phyloP scores from a whole-genome alignment of 257 asterid species.

The Gardenia jasminoides region DNA sequence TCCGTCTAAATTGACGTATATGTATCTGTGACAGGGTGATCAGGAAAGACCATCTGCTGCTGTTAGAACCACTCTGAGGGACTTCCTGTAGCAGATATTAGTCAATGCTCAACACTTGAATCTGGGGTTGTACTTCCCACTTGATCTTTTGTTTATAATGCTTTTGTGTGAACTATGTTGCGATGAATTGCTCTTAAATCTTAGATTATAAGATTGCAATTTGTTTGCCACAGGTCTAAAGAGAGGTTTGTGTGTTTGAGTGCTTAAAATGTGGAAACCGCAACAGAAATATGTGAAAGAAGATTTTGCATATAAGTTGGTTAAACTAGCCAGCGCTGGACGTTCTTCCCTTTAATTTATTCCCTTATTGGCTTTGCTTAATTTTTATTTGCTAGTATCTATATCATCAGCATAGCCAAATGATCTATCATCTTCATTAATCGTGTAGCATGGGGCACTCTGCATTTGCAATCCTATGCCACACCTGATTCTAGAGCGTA shows the following conservation, averaged over 20 bases:
- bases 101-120: not conserved
- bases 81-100: conserved; percentile 33
- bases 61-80: conserved; percentile 47
- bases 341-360: not conserved
- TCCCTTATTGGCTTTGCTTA: not conserved
- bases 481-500: not conserved
- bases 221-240: conserved; percentile 5
- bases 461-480: not conserved
- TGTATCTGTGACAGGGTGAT: conserved; percentile 3
- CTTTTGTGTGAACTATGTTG: not conserved
- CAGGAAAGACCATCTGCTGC: conserved; percentile 36
- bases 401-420: not conserved
- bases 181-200: not conserved
- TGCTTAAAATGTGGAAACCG: not conserved
- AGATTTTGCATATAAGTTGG: not conserved
- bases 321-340: not conserved
- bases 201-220: not conserved
- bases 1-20: not conserved
- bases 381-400: not conserved
- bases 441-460: not conserved
- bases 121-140: not conserved
- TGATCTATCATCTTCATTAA: not conserved
- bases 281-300: not conserved
- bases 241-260: not conserved
- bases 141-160: not conserved